Base-by-base conservation (phyloP, 306 rosid species). In the Lithocarpus polystachyus region DNA sequence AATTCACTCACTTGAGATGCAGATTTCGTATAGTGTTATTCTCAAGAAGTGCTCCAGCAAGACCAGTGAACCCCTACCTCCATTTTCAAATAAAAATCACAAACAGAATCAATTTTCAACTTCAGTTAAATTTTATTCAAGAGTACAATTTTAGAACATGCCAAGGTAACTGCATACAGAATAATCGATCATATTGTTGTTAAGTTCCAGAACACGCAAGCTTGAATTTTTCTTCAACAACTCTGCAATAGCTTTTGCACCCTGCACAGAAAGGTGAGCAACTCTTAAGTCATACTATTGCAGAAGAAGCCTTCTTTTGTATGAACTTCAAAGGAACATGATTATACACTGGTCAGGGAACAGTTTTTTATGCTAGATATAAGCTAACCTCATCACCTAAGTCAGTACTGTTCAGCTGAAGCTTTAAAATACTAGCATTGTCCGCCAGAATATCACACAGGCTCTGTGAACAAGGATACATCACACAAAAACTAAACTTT, bases 41-140 rank as follows among this genome's bases (percentile, higher is more conserved):
- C 89, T 89, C 99, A 64, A 87, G 84, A 84, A 95, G 96, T 81
- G 97, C 99, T 75, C 92, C 99, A 31, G 97, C 99, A 74, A 95
- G 86, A 88, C 98, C 89, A 77, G 97, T 78, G 81, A 95, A 95
- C 82, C 99, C 99, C 99, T 95, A 86, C 88, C 88, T 86, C 94
- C 89, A 89, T 81, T 85, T 81, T 79, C 83, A 88, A 76, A 81
- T 72, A 80, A 67, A 83, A 76, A 73, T 56, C 31, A 82, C 24
- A 77, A 75, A 61, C 43, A 77, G 65, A 85, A 81, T 75, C 85
- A 75, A 64, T 80, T 71, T 67, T 68, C 40, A 12, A 31, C 71
- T 40, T 10, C 73, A 69, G 64, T 52, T 62, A 69, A 48, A 71
- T 24, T 59, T 28, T 48, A 52, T 29, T 37, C 26, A 85, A 60